A percentile compares a stretch with the other conserved stretches of the same genome.
Evolutionary conservation across 169 alveolate species (phyloP).

Genomic region (Plasmodium relictum): DNA sequence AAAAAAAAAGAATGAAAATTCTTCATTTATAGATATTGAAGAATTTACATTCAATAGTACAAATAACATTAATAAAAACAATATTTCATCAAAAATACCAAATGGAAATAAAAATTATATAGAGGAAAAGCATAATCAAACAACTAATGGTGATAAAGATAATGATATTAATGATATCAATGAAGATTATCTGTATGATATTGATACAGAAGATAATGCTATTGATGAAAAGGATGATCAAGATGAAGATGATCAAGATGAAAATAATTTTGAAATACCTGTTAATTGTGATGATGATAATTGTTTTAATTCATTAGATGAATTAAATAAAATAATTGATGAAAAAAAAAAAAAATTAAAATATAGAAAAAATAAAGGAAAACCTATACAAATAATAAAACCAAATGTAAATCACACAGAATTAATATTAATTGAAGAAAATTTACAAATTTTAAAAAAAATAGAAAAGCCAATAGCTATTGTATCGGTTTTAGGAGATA

Average conservation of each 20-base stretch:
- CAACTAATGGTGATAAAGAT: slow-evolving; percentile 6
- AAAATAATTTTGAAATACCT: slow-evolving; percentile 61
- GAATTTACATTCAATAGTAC: not conserved
- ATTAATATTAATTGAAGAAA: slow-evolving; percentile 80
- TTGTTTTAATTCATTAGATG: slow-evolving; percentile 47
- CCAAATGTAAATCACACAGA: slow-evolving; percentile 85
- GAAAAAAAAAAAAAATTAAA: slow-evolving; percentile 55
- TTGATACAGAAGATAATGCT: slow-evolving; percentile 6
- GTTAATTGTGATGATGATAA: slow-evolving; percentile 46
- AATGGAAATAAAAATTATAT: not conserved
- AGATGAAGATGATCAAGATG: slow-evolving; percentile 33
- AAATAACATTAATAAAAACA: not conserved
- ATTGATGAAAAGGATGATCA: slow-evolving; percentile 11
- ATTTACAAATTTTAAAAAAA: slow-evolving; percentile 75
- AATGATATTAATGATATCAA: slow-evolving; percentile 4
- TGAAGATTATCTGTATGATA: not conserved
- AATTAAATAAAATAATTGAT: slow-evolving; percentile 60
- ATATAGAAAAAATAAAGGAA: slow-evolving; percentile 68
- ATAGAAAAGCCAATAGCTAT: slow-evolving; percentile 87
- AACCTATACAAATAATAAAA: slow-evolving; percentile 82
- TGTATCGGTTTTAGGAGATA: slow-evolving; percentile 86
- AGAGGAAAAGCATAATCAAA: not conserved
- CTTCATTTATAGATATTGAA: not conserved
- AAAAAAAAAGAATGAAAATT: too few species aligned
- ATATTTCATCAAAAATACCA: slow-evolving; percentile 13